phyloP scores from a whole-genome alignment of 2,329 filamentous ascomycete species.

The Fusarium austroafricanum region DNA sequence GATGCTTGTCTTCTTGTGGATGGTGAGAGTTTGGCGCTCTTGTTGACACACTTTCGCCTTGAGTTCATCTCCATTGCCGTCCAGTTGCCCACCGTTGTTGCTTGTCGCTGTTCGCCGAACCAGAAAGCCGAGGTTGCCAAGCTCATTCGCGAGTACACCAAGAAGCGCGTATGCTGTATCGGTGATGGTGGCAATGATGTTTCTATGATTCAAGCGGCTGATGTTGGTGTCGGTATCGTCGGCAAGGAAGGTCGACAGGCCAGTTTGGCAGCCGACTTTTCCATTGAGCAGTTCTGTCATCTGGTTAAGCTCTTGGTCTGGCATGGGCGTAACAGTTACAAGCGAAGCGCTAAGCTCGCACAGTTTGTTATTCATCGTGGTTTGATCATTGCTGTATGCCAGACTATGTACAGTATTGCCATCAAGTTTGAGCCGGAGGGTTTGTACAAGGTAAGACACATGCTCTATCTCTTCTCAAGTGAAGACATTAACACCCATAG shows the following conservation, averaged over 20 bases:
- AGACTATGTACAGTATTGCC: conserved; percentile 97
- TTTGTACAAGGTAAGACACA: conserved; percentile 75
- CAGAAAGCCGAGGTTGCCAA: conserved; percentile 96
- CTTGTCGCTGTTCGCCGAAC: conserved; percentile 94
- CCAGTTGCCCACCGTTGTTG: conserved; percentile 88
- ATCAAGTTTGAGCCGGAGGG: conserved; percentile 93
- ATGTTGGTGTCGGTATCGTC: conserved; percentile 97
- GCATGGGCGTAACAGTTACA: conserved; percentile 98
- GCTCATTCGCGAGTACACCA: conserved; percentile 90
- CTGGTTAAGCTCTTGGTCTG: conserved; percentile 97
- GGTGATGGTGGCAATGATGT: conserved; percentile 99
- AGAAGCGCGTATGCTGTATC: conserved; percentile 96
- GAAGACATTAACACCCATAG: conserved; percentile 51
- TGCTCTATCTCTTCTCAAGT: background rate
- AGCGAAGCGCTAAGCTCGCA: conserved; percentile 91
- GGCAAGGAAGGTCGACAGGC: conserved; percentile 98
- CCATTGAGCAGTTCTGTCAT: conserved; percentile 94
- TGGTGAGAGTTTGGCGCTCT: conserved; percentile 86
- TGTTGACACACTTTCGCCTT: conserved; percentile 83
- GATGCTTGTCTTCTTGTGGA: conserved; percentile 92
- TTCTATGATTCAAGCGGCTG: conserved; percentile 98
- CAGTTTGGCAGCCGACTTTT: conserved; percentile 94
- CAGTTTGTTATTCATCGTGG: conserved; percentile 99
- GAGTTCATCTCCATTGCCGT: conserved; percentile 93
- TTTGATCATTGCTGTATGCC: conserved; percentile 92